phyloP scores from a whole-genome alignment of 1,139 yeast genomes.

The Protomyces macrosporus region DNA sequence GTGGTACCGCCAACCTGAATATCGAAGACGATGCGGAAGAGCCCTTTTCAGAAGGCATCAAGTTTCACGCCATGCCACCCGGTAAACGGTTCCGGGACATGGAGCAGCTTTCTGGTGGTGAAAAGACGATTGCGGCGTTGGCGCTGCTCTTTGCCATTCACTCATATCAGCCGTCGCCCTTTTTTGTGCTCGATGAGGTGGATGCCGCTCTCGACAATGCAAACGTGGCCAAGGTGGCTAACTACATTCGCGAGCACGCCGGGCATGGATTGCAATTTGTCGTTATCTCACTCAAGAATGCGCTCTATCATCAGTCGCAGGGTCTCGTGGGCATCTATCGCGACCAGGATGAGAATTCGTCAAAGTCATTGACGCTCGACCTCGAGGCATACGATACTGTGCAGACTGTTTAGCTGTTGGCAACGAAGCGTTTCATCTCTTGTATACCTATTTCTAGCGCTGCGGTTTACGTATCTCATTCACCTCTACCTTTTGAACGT shows the following conservation, averaged over 20 bases:
- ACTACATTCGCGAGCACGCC: constrained; percentile 70
- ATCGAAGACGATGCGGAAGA: constrained; percentile 77
- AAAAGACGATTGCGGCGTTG: constrained; percentile 91
- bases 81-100: constrained; percentile 88
- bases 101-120: constrained; percentile 94
- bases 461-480: no score
- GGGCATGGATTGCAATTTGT: constrained; percentile 82
- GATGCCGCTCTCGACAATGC: constrained; percentile 95
- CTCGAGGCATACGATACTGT: background rate
- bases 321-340: constrained; percentile 90
- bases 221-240: constrained; percentile 79
- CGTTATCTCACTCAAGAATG: constrained; percentile 84
- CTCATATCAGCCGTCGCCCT: constrained; percentile 88
- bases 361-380: constrained; percentile 70
- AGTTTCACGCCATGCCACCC: constrained; percentile 95
- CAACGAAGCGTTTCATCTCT: background rate
- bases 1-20: constrained; percentile 88
- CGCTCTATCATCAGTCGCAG: constrained; percentile 81
- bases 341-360: constrained; percentile 70
- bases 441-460: background rate
- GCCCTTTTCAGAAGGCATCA: constrained; percentile 76
- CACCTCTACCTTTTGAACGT: no score
- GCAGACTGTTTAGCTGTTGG: background rate
- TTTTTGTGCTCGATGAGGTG: constrained; percentile 90
- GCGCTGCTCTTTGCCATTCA: constrained; percentile 89